Conservation (phyloP, 1,284 basidiomycete species). For the Sporisorium exsertum region DNA sequence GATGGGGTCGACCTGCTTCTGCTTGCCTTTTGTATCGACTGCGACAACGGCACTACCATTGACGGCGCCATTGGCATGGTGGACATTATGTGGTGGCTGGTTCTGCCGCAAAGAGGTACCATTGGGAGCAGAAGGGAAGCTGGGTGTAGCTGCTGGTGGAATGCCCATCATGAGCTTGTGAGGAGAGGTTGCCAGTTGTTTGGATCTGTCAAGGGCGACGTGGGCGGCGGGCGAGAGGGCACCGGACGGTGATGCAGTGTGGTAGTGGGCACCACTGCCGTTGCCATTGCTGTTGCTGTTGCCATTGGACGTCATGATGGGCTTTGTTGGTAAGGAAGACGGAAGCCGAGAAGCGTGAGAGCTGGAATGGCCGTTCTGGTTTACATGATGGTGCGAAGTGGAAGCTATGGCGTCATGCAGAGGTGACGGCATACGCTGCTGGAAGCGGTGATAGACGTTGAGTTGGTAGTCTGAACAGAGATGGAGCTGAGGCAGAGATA, state of each 20-base stretch:
- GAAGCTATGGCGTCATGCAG: slow-evolving; percentile 26
- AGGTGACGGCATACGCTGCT: slow-evolving; percentile 38
- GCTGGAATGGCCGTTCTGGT: slow-evolving; percentile 13
- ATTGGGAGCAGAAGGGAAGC: slow-evolving; percentile 3
- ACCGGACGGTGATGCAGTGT: neutral
- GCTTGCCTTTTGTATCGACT: slow-evolving; percentile 31
- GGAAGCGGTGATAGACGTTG: neutral
- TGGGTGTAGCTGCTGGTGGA: slow-evolving; percentile 42
- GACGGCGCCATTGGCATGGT: neutral
- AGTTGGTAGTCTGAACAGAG: neutral
- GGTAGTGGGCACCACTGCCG: slow-evolving; percentile 17
- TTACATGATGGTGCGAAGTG: slow-evolving; percentile 31
- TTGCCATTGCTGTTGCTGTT: slow-evolving; percentile 23
- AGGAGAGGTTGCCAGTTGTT: slow-evolving; percentile 25
- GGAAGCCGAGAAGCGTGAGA: slow-evolving; percentile 8
- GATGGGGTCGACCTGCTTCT: slow-evolving; percentile 33
- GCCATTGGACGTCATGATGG: slow-evolving; percentile 28
- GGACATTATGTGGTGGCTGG: neutral
- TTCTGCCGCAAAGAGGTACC: neutral
- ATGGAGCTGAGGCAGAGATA: neutral
- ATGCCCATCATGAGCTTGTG: slow-evolving; percentile 52
- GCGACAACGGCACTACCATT: neutral
- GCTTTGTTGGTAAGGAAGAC: neutral
- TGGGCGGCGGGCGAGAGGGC: slow-evolving; percentile 1
- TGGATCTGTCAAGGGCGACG: slow-evolving; percentile 13